phyloP scores from a whole-genome alignment of 2,329 filamentous ascomycete genomes.

The Xylaria sp. region DNA sequence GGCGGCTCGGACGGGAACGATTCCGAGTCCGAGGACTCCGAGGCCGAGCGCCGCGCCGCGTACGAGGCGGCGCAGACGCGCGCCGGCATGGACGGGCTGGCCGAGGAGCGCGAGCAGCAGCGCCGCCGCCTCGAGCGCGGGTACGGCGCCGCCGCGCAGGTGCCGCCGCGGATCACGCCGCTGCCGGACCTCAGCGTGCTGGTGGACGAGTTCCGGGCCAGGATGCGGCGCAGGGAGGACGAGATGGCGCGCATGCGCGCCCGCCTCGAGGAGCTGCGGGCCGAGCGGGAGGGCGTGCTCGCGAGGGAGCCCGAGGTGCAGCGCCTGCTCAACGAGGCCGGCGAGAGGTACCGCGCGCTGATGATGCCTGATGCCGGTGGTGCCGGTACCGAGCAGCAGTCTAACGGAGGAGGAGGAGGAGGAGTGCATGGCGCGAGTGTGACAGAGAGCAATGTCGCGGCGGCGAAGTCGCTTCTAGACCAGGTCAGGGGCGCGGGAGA shows the following conservation, averaged over 20 bases:
- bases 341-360: constrained; percentile 63
- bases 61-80: constrained; percentile 87
- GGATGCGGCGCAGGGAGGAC: constrained; percentile 65
- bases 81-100: constrained; percentile 78
- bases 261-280: constrained; percentile 61
- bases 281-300: constrained; percentile 65
- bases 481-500: constrained; percentile 24
- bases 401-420: background rate
- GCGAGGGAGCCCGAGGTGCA: constrained; percentile 80
- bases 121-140: constrained; percentile 40
- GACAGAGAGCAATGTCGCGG: constrained; percentile 17
- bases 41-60: constrained; percentile 72
- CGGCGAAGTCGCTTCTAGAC: constrained; percentile 33
- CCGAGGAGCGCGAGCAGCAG: constrained; percentile 48
- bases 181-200: constrained; percentile 74
- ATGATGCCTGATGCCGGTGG: constrained; percentile 23
- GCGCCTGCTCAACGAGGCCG: constrained; percentile 76
- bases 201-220: constrained; percentile 63
- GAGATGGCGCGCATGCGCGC: constrained; percentile 51
- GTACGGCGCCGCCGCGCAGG: constrained; percentile 49
- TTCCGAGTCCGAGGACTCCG: too few relatives aligned
- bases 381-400: background rate
- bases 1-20: constrained; percentile 65
- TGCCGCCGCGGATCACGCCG: constrained; percentile 75
- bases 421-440: background rate